Base-by-base conservation (phyloP, 2,329 filamentous ascomycete genomes). In the Hawksworthiomyces lignivorus region DNA sequence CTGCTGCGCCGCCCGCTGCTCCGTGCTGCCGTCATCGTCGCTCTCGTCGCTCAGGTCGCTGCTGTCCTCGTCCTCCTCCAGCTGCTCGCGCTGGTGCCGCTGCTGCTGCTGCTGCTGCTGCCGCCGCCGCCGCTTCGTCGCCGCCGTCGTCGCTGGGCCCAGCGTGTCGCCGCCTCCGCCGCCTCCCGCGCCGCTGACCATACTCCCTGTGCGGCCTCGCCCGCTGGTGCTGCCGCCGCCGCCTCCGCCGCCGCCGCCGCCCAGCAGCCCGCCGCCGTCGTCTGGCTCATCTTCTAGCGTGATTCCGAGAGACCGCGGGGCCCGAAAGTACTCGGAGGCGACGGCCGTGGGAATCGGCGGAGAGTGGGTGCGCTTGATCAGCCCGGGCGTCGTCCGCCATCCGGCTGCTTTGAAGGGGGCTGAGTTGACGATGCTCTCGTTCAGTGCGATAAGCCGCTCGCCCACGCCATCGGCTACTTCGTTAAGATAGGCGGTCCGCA, bases 61-160 rank as follows among this genome's bases (percentile, higher is more conserved):
- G 61, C 86, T 92, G 56, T 90, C 86, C 53, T 90, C 86, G 44
- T 88, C 84, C 54, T 92, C 86, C 51, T 88, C 84, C 66, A 87
- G 76, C 59, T 86, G 82, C 60, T 89, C 83, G 47, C 82, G 68
- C 40, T 77, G 70, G 48, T 75, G 63, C 50, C 83, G 74, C 49
- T 82, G 73, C 58, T 83, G n/a, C 51, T 88, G 84, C 66, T 87
- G 76, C 59, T 86, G 82, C 60, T 89, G 83, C 47, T 82, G 68
- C 40, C 77, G 70, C 48, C 75, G 63, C 50, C 83, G 74, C 49
- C 82, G 73, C 58, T 83, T 80, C 40, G 76, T 80, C 39, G 77
- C 81, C 24, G 80, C 76, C 24, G 80, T 76, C 53, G 80, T 72
- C 26, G 75, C 77, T 1, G 80, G 81, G 0, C 80, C 83, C 37